Percentiles rank a stretch among this genome's conserved stretches.
Conservation (phyloP, 176 grass and related monocot genomes). For the Avena sativa region DNA sequence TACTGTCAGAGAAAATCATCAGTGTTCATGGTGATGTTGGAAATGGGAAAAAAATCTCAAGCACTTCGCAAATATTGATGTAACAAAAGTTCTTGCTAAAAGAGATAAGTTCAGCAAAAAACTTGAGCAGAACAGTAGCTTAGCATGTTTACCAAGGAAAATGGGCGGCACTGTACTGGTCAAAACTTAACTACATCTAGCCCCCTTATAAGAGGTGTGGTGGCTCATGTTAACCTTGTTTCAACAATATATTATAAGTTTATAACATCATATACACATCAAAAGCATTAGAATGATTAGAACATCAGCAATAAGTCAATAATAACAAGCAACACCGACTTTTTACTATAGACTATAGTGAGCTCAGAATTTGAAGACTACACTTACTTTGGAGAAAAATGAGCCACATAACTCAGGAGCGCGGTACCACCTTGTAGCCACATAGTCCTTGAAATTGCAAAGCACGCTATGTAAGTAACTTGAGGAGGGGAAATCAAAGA, state of each 20-base stretch:
- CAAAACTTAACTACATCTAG: background rate
- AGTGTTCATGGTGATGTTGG: background rate
- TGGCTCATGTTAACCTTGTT: background rate
- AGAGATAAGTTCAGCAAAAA: slow-evolving; percentile 30
- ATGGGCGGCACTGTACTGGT: background rate
- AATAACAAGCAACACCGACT: background rate
- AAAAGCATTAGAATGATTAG: background rate
- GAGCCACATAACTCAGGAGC: slow-evolving; percentile 98
- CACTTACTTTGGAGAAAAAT: slow-evolving; percentile 89
- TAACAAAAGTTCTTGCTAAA: slow-evolving; percentile 15
- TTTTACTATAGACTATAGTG: background rate
- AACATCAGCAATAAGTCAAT: slow-evolving; percentile 20
- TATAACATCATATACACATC: background rate
- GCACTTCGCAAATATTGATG: slow-evolving; percentile 11
- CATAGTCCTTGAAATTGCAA: slow-evolving; percentile 82
- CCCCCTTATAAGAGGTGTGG: background rate
- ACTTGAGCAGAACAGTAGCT: background rate
- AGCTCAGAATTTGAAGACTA: slow-evolving; percentile 35
- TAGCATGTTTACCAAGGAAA: slow-evolving; percentile 20
- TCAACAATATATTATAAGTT: background rate
- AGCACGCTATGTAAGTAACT: slow-evolving; percentile 21
- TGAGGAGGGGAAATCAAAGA: slow-evolving; percentile 36
- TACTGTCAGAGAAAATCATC: slow-evolving; percentile 55
- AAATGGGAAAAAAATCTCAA: slow-evolving; percentile 36
- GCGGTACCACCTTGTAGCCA: slow-evolving; percentile 96